phyloP scores from a whole-genome alignment of 768 basidiomycete genomes.

The Phlebiopsis flavidoalba region DNA sequence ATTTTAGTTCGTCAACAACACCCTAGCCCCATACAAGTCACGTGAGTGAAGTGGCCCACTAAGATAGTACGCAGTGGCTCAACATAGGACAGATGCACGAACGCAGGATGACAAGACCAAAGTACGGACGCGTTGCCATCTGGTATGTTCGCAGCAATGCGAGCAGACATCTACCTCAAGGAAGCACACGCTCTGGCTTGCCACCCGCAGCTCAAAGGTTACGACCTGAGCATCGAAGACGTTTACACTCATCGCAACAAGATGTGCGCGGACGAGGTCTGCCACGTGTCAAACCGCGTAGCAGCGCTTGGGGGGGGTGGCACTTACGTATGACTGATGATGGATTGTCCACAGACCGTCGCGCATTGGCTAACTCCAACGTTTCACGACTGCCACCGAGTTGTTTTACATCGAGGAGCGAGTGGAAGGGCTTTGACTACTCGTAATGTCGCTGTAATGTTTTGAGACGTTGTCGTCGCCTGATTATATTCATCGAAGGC shows the following conservation, averaged over 20 bases:
- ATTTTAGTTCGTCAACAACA: constrained; percentile 50
- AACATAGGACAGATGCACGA: constrained; percentile 42
- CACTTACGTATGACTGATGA: constrained; percentile 1
- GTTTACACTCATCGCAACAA: constrained; percentile 69
- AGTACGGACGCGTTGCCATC: constrained; percentile 50
- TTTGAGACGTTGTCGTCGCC: background rate
- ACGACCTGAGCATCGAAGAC: constrained; percentile 60
- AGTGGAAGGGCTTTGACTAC: constrained; percentile 94
- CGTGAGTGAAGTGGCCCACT: constrained; percentile 33
- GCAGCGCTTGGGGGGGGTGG: too few species aligned
- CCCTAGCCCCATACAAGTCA: constrained; percentile 81
- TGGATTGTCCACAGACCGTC: constrained; percentile 54
- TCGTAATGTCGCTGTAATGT: constrained; percentile 42
- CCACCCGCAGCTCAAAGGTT: constrained; percentile 50
- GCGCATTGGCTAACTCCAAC: constrained; percentile 87
- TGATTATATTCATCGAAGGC: constrained; percentile 29
- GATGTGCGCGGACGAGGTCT: constrained; percentile 80
- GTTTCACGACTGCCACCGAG: constrained; percentile 87
- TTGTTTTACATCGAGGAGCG: constrained; percentile 86
- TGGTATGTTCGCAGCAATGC: constrained; percentile 56
- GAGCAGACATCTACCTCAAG: constrained; percentile 70
- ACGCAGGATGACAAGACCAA: constrained; percentile 42
- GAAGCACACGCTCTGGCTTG: constrained; percentile 52
- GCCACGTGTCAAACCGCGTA: constrained; percentile 7
- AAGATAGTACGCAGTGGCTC: background rate